Percentiles rank a stretch among this genome's conserved stretches.
Conservation (phyloP, 208 protist species). For the Leishmania martiniquensis region DNA sequence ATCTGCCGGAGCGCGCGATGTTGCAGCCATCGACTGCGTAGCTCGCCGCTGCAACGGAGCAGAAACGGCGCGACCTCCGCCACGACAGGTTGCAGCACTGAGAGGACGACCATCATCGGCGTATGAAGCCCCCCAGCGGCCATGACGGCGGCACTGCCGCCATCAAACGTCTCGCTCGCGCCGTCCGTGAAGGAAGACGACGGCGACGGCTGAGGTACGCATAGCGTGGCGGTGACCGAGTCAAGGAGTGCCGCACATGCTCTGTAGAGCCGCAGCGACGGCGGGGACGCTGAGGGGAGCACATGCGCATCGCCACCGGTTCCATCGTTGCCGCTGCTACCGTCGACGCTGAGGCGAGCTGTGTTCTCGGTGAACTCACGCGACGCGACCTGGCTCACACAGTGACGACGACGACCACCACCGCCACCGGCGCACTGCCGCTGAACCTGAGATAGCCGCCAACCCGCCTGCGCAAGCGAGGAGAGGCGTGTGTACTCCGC, state of each 20-base stretch:
- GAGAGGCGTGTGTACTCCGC: conserved; percentile 2
- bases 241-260: conserved; percentile 21
- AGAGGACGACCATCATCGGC: neutral
- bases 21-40: conserved; percentile 27
- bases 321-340: neutral
- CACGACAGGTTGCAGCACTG: conserved; percentile 24
- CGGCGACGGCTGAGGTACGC: neutral
- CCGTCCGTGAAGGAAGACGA: neutral
- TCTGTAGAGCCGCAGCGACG: conserved; percentile 20
- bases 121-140: conserved; percentile 8
- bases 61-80: conserved; percentile 21
- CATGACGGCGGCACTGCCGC: neutral
- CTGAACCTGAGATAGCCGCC: conserved; percentile 1
- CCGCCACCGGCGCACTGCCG: conserved; percentile 2
- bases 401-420: neutral
- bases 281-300: neutral
- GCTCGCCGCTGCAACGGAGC: conserved; percentile 23
- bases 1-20: conserved; percentile 16
- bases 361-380: conserved; percentile 17
- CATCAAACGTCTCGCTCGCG: neutral
- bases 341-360: neutral
- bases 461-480: neutral
- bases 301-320: neutral
- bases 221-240: conserved; percentile 17
- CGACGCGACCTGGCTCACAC: neutral